These are phyloP conservation scores for Aegilops umbellulata DNA, from an alignment of 176 grass and related monocot species.

Conservation along the genomic window DNA sequence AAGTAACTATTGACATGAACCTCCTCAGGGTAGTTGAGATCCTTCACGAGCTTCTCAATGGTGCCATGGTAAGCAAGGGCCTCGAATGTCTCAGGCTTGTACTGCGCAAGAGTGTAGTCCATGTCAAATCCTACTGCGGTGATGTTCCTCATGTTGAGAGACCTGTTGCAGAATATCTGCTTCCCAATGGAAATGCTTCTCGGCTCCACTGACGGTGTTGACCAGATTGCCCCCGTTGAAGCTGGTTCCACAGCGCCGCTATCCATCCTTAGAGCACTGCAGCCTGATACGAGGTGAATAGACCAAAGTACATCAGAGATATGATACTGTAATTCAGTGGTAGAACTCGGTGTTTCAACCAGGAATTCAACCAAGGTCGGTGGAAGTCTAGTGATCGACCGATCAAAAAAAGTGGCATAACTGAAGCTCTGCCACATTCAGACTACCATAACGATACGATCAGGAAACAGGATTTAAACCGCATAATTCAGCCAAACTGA, in stretches of 20 bases:
- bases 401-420: neutral
- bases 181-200: conserved; percentile 79
- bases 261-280: conserved; percentile 48
- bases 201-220: conserved; percentile 44
- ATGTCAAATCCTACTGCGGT: conserved; percentile 96
- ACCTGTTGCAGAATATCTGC: conserved; percentile 92
- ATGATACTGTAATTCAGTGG: neutral
- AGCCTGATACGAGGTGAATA: conserved; percentile 50
- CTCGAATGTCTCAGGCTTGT: conserved; percentile 95
- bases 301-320: neutral
- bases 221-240: conserved; percentile 58
- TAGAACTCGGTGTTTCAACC: neutral
- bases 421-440: neutral
- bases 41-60: conserved; percentile 81
- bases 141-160: conserved; percentile 99
- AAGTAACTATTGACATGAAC: conserved; percentile 23
- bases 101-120: conserved; percentile 98
- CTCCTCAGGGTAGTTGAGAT: conserved; percentile 83
- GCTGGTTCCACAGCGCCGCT: conserved; percentile 33
- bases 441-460: neutral
- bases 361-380: neutral
- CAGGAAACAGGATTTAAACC: neutral
- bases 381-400: neutral
- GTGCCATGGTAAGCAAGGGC: conserved; percentile 88
- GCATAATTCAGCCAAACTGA: neutral